A percentile compares a stretch with the other conserved stretches of the same genome.
Conservation (phyloP, 306 rosid species). For the Begonia loranthoides region DNA sequence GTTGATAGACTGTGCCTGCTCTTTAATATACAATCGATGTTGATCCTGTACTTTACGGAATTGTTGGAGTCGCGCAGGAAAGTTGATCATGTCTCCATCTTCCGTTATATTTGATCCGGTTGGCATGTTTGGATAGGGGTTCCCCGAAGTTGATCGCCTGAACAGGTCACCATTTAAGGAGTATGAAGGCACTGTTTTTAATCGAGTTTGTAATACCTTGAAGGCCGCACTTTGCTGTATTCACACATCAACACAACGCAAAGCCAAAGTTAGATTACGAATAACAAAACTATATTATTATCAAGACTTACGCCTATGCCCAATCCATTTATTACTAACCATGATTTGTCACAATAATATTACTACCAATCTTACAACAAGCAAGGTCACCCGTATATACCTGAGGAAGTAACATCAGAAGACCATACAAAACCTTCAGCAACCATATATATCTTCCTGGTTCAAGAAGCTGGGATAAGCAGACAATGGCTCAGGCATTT, state of each 20-base stretch:
- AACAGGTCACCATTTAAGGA: slow-evolving; percentile 54
- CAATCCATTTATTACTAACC: too few species aligned
- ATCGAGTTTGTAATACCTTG: slow-evolving; percentile 75
- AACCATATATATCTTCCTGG: slow-evolving; percentile 82
- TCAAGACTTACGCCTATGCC: too few species aligned
- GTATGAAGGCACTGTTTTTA: slow-evolving; percentile 74
- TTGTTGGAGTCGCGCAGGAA: slow-evolving; percentile 59
- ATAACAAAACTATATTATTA: too few species aligned
- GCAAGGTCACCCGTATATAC: slow-evolving; percentile 7
- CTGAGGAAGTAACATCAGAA: slow-evolving; percentile 99
- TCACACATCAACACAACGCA: slow-evolving; percentile 9
- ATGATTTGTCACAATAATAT: too few species aligned
- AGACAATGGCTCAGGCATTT: slow-evolving; percentile 8
- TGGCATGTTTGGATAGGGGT: slow-evolving; percentile 47
- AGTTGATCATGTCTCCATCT: slow-evolving; percentile 50
- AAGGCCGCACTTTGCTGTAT: slow-evolving; percentile 98
- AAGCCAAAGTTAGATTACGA: background rate
- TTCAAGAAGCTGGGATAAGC: slow-evolving; percentile 83
- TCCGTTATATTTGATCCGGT: slow-evolving; percentile 39
- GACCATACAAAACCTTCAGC: slow-evolving; percentile 84
- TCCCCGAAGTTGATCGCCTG: slow-evolving; percentile 42
- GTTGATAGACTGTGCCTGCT: slow-evolving; percentile 23
- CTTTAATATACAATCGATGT: slow-evolving; percentile 50
- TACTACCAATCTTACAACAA: too few species aligned
- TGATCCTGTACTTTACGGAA: slow-evolving; percentile 67